These are phyloP conservation scores for Forsythia viridissima DNA, from an alignment of 257 asterid genomes.

Conservation along the genomic window DNA sequence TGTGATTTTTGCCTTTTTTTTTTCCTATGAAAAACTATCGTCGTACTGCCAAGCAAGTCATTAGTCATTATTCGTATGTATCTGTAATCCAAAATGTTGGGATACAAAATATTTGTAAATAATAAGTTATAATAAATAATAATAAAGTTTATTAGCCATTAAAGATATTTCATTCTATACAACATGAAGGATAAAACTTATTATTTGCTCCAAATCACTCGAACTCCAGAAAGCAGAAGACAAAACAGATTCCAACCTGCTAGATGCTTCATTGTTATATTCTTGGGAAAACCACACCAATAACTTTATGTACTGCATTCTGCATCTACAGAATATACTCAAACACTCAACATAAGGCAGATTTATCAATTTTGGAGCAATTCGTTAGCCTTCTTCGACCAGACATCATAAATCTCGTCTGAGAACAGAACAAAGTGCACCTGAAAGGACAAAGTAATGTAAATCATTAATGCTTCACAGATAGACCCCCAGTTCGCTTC, in stretches of 20 bases:
- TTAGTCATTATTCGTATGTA: too few relatives aligned
- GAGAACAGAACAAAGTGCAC: slow-evolving; percentile 84
- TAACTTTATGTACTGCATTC: slow-evolving; percentile 3
- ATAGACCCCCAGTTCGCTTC: too few relatives aligned
- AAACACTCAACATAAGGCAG: background rate
- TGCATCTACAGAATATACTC: background rate
- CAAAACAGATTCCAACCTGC: too few relatives aligned
- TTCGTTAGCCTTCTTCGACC: slow-evolving; percentile 69
- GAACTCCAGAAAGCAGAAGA: background rate
- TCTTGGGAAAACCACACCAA: background rate
- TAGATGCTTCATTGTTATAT: too few relatives aligned
- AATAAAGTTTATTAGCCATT: too few relatives aligned
- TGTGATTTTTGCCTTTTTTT: background rate
- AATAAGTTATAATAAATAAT: too few relatives aligned
- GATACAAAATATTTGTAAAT: too few relatives aligned
- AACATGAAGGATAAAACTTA: background rate
- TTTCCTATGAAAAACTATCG: background rate
- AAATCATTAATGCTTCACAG: background rate
- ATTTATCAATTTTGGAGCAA: slow-evolving; percentile 50
- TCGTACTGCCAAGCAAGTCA: background rate
- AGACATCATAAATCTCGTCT: slow-evolving; percentile 74
- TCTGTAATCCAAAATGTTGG: too few relatives aligned
- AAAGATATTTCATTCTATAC: background rate
- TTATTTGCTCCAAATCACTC: background rate
- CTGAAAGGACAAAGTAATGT: slow-evolving; percentile 40